Conservation (phyloP, 192 early-diverging fungal genomes). For the Linnemannia zychae region DNA sequence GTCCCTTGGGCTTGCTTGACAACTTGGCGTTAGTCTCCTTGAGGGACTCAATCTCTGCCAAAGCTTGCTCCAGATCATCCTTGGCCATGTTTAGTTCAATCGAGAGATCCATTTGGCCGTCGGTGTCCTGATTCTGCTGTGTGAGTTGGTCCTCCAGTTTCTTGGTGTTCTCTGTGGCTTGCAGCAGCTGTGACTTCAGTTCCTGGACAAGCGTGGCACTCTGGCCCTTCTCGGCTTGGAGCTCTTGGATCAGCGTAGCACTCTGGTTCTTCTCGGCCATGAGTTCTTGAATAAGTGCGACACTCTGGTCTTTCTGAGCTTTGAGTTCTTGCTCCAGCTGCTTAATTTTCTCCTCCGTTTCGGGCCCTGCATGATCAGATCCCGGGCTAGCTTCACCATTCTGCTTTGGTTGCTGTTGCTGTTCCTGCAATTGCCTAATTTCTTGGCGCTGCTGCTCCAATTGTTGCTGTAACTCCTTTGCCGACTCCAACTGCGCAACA, state of each 20-base stretch:
- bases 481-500: conserved; percentile 9
- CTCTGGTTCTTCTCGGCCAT: background rate
- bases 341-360: background rate
- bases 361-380: background rate
- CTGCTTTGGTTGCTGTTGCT: conserved; percentile 1
- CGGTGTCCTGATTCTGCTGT: conserved; percentile 23
- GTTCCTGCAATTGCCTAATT: background rate
- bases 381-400: background rate
- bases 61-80: conserved; percentile 41
- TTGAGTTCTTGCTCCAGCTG: conserved; percentile 1
- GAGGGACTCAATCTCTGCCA: conserved; percentile 17
- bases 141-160: conserved; percentile 23
- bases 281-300: background rate
- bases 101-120: conserved; percentile 24
- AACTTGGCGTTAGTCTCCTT: conserved; percentile 32
- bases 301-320: background rate
- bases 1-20: conserved; percentile 8
- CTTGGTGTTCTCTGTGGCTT: conserved; percentile 20
- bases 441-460: conserved; percentile 5
- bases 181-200: conserved; percentile 28
- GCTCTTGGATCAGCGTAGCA: background rate
- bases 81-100: conserved; percentile 42
- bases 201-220: conserved; percentile 6
- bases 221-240: conserved; percentile 27
- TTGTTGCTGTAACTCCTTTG: background rate